These are phyloP conservation scores for Multifurca ochricompacta DNA, from an alignment of 768 basidiomycete genomes.

Conservation along the genomic window DNA sequence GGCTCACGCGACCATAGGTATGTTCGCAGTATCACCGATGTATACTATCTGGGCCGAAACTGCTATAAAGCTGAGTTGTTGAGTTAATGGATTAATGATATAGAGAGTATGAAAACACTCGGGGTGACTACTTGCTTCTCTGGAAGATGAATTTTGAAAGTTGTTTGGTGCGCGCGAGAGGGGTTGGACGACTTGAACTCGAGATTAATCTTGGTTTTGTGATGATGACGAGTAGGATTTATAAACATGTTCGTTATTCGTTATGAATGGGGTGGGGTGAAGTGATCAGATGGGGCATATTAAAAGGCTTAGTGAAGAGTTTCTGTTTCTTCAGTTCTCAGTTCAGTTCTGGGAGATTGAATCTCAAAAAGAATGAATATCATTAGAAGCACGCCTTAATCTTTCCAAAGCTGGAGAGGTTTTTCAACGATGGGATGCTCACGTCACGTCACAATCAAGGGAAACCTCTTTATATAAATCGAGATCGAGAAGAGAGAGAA, in stretches of 20 bases:
- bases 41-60: slow-evolving; percentile 40
- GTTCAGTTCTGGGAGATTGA: no score
- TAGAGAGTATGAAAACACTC: slow-evolving; percentile 7
- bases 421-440: slow-evolving; percentile 1
- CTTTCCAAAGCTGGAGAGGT: slow-evolving; percentile 13
- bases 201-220: not conserved
- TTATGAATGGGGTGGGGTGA: no score
- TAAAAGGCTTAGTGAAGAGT: no score
- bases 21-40: slow-evolving; percentile 32
- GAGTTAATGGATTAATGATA: slow-evolving; percentile 3
- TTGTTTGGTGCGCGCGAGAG: slow-evolving; percentile 15
- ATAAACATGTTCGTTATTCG: no score
- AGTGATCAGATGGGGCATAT: no score
- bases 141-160: slow-evolving; percentile 26
- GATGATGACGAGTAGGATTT: slow-evolving; percentile 4
- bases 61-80: slow-evolving; percentile 35
- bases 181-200: not conserved
- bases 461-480: not conserved
- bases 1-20: slow-evolving; percentile 49
- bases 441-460: slow-evolving; percentile 5
- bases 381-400: no score
- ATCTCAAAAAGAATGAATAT: no score
- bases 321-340: no score
- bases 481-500: not conserved
- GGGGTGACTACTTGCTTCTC: slow-evolving; percentile 21